These are phyloP conservation scores for Fusarium sp. DNA, from an alignment of 2,329 filamentous ascomycete genomes.

Conservation along the genomic window DNA sequence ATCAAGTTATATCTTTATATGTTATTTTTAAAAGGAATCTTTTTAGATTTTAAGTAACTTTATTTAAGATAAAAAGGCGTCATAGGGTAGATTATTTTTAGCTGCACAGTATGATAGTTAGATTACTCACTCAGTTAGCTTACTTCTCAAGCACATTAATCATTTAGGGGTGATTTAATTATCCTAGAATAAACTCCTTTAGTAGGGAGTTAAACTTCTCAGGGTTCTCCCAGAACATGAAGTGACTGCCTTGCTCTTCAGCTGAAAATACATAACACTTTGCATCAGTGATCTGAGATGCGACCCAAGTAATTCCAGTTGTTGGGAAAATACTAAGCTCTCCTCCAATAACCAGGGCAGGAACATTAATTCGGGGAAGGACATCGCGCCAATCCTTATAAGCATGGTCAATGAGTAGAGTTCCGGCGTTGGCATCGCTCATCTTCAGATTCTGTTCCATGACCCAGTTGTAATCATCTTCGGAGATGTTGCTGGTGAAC, in stretches of 20 bases:
- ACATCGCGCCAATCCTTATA: conserved; percentile 5
- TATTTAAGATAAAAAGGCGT: too few species aligned
- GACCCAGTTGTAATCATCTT: background rate
- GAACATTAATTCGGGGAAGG: background rate
- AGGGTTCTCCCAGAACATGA: conserved; percentile 10
- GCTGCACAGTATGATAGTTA: too few species aligned
- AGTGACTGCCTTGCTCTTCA: conserved; percentile 2
- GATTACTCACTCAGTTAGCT: too few species aligned
- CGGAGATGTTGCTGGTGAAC: background rate
- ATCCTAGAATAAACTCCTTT: background rate
- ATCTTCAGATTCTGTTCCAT: conserved; percentile 4
- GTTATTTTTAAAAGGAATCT: too few species aligned
- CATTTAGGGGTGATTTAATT: background rate
- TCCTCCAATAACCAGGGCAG: background rate
- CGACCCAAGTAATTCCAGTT: conserved; percentile 1
- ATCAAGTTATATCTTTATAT: too few species aligned
- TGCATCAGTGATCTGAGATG: conserved; percentile 6
- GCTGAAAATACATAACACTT: conserved; percentile 1
- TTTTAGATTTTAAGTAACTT: too few species aligned
- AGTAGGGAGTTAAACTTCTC: background rate
- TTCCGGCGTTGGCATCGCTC: background rate
- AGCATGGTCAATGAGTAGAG: background rate
- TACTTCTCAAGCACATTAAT: too few species aligned
- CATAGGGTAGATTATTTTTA: too few species aligned
- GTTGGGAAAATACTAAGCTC: background rate